These are phyloP conservation scores for Sarocladiaceae sp. DNA, from an alignment of 2,329 filamentous ascomycete species.

Conservation along the genomic window DNA sequence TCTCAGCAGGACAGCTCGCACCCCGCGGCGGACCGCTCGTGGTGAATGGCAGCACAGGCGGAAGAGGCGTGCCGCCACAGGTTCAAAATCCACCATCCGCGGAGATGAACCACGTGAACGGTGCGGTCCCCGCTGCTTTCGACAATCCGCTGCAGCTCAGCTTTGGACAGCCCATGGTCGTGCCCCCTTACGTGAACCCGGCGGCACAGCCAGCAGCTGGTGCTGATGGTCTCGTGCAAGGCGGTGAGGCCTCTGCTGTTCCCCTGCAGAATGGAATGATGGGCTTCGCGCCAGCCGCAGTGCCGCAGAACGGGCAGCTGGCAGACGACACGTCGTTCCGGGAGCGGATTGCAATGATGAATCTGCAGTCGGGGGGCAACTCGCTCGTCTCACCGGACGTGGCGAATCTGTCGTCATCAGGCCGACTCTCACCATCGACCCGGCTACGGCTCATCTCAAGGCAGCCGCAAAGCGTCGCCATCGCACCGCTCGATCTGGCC, in stretches of 20 bases:
- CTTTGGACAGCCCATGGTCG: constrained; percentile 5
- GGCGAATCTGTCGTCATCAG: neutral
- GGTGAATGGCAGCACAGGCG: constrained; percentile 42
- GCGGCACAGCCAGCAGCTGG: neutral
- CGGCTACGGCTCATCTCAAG: constrained; percentile 35
- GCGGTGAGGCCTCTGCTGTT: too few relatives aligned
- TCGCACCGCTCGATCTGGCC: constrained; percentile 54
- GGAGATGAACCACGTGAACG: neutral
- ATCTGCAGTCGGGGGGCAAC: constrained; percentile 17
- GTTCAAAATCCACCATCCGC: too few relatives aligned
- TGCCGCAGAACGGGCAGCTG: neutral
- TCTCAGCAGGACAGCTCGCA: constrained; percentile 20
- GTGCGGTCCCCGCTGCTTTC: constrained; percentile 2
- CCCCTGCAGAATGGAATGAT: too few relatives aligned
- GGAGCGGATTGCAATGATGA: constrained; percentile 38
- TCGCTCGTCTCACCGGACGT: neutral
- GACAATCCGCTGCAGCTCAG: constrained; percentile 26
- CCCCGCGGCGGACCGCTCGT: constrained; percentile 36
- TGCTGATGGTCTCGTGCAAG: neutral
- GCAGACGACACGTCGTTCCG: constrained; percentile 36
- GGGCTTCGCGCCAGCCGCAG: too few relatives aligned
- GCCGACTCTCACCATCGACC: constrained; percentile 24
- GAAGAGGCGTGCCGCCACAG: constrained; percentile 16
- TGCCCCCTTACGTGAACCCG: neutral
- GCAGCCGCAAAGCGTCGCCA: constrained; percentile 42